These are phyloP conservation scores for Escovopsis sp. DNA, from an alignment of 2,329 filamentous ascomycete species.

Conservation along the genomic window DNA sequence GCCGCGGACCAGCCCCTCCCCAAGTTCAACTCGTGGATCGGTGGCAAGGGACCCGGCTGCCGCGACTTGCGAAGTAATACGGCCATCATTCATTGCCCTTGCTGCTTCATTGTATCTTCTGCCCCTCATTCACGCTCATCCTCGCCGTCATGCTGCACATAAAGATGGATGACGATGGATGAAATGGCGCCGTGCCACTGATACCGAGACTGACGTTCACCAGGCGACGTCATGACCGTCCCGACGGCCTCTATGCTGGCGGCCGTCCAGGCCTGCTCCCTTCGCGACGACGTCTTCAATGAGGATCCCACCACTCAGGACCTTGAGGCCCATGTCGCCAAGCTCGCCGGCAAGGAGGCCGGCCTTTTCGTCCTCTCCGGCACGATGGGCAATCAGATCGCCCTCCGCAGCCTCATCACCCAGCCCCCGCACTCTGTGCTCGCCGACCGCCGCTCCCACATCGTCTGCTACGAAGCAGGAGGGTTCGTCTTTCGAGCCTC, in stretches of 20 bases:
- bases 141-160: not conserved
- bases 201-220: not conserved
- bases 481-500: slow-evolving; percentile 28
- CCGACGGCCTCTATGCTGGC: slow-evolving; percentile 69
- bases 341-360: slow-evolving; percentile 58
- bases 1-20: too few species aligned
- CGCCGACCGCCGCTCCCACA: slow-evolving; percentile 65
- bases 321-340: slow-evolving; percentile 60
- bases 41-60: slow-evolving; percentile 21
- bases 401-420: slow-evolving; percentile 59
- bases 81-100: not conserved
- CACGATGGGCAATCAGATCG: slow-evolving; percentile 88
- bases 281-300: slow-evolving; percentile 70
- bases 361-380: slow-evolving; percentile 74
- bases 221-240: slow-evolving; percentile 47
- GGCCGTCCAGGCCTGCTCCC: slow-evolving; percentile 57
- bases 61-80: slow-evolving; percentile 26
- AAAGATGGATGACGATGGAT: not conserved
- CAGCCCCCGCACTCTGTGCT: slow-evolving; percentile 71
- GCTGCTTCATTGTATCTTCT: too few species aligned
- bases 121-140: not conserved
- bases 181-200: not conserved
- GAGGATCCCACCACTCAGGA: slow-evolving; percentile 67
- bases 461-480: slow-evolving; percentile 51
- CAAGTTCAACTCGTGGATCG: slow-evolving; percentile 19